Conservation (phyloP, 331 rosid genomes). For the Telfairia occidentalis region DNA sequence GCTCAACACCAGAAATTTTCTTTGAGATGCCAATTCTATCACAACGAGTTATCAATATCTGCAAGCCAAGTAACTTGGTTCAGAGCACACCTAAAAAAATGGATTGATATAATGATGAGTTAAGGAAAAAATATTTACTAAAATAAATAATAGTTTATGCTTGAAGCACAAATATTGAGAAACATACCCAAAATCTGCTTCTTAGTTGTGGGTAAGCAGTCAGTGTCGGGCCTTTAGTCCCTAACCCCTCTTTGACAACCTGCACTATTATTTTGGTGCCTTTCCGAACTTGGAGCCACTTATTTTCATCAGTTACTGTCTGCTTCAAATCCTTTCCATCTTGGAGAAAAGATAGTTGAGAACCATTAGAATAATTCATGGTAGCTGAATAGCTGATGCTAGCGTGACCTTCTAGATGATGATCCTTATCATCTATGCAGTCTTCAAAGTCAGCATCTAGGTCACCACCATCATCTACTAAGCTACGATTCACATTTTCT, state of each 20-base stretch:
- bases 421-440: slow-evolving; percentile 44
- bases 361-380: slow-evolving; percentile 37
- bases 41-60: slow-evolving; percentile 61
- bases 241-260: slow-evolving; percentile 93
- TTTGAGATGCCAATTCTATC: slow-evolving; percentile 75
- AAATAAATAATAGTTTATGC: slow-evolving; percentile 3
- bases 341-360: slow-evolving; percentile 34
- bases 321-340: slow-evolving; percentile 29
- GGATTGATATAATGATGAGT: slow-evolving; percentile 9
- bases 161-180: slow-evolving; percentile 13
- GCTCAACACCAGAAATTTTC: slow-evolving; percentile 72
- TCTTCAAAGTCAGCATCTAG: slow-evolving; percentile 56
- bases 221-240: slow-evolving; percentile 79
- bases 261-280: slow-evolving; percentile 91
- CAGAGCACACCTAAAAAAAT: slow-evolving; percentile 16
- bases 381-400: slow-evolving; percentile 21
- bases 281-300: slow-evolving; percentile 69
- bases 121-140: slow-evolving; percentile 7
- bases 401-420: slow-evolving; percentile 36
- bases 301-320: slow-evolving; percentile 30
- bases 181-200: slow-evolving; percentile 96
- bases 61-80: slow-evolving; percentile 32
- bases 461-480: slow-evolving; percentile 41
- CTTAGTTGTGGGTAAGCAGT: slow-evolving; percentile 76
- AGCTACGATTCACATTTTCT: slow-evolving; percentile 43